These are phyloP conservation scores for Alternaria arbusti DNA, from an alignment of 2,329 filamentous ascomycete genomes.

Conservation along the genomic window DNA sequence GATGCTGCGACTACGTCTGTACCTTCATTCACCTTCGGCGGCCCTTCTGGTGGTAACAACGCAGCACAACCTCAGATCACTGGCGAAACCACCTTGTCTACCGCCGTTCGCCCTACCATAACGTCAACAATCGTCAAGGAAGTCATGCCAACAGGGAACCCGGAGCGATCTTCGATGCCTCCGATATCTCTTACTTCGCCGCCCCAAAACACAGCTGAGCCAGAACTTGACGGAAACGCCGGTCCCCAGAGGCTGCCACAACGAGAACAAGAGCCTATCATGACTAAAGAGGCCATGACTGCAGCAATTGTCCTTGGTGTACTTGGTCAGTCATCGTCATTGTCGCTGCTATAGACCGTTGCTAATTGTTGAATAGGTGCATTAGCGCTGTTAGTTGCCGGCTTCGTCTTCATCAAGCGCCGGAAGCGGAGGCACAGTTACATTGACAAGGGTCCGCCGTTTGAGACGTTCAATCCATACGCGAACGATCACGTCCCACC, in stretches of 20 bases:
- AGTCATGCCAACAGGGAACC: neutral
- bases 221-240: neutral
- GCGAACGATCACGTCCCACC: constrained; percentile 26
- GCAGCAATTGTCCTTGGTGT: constrained; percentile 41
- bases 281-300: constrained; percentile 38
- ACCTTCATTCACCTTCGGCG: constrained; percentile 13
- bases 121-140: constrained; percentile 2
- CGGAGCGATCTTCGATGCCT: neutral
- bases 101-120: neutral
- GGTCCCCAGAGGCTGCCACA: neutral
- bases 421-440: constrained; percentile 26
- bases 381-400: constrained; percentile 32
- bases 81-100: neutral
- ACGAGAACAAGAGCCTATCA: constrained; percentile 16
- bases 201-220: neutral
- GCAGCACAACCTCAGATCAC: constrained; percentile 17
- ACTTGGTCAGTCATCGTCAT: constrained; percentile 28
- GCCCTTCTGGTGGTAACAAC: constrained; percentile 1
- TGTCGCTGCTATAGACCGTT: neutral
- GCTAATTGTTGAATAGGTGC: constrained; percentile 27
- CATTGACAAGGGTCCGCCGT: constrained; percentile 23
- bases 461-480: constrained; percentile 35
- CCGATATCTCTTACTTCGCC: neutral
- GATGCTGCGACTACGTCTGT: neutral
- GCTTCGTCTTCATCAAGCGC: constrained; percentile 31